Evolutionary conservation across 352 stramenopile species (phyloP).

Genomic region (Globisporangium camurandrum): DNA sequence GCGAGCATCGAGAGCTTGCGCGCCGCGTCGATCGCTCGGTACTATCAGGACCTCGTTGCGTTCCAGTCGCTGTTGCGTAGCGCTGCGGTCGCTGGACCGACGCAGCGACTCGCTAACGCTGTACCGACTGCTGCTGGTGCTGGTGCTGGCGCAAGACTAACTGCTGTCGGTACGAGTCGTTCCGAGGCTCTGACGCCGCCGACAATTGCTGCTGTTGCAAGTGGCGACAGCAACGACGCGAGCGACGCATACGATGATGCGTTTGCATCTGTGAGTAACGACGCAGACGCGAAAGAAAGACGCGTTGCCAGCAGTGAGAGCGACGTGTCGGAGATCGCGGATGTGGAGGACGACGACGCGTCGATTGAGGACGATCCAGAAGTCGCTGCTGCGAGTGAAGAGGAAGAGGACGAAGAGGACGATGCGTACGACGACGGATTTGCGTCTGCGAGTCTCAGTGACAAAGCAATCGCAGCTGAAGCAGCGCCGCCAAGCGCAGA

Average conservation of each 20-base stretch:
- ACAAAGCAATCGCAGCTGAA: not conserved
- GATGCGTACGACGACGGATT: conserved; percentile 11
- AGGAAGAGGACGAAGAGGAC: too few relatives aligned
- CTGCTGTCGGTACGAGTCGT: conserved; percentile 1
- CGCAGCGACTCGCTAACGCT: not conserved
- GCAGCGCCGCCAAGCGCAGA: not conserved
- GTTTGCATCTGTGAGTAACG: not conserved
- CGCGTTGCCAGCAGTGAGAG: too few relatives aligned
- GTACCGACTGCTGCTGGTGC: too few relatives aligned
- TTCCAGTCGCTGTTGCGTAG: conserved; percentile 31
- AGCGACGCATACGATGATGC: conserved; percentile 11
- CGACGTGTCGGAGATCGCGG: too few relatives aligned
- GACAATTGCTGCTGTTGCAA: not conserved
- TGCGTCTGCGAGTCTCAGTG: conserved; percentile 4
- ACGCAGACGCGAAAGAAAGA: not conserved
- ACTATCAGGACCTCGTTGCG: conserved; percentile 55
- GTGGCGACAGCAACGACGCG: not conserved
- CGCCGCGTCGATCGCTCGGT: conserved; percentile 41
- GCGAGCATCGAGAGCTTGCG: conserved; percentile 47
- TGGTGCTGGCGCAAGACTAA: not conserved
- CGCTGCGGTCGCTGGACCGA: not conserved
- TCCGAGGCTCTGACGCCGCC: not conserved
- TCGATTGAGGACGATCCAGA: too few relatives aligned
- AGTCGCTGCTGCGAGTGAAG: too few relatives aligned
- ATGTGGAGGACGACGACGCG: too few relatives aligned